Base-by-base conservation (phyloP, 2,329 filamentous ascomycete species). In the Alternaria sp. region DNA sequence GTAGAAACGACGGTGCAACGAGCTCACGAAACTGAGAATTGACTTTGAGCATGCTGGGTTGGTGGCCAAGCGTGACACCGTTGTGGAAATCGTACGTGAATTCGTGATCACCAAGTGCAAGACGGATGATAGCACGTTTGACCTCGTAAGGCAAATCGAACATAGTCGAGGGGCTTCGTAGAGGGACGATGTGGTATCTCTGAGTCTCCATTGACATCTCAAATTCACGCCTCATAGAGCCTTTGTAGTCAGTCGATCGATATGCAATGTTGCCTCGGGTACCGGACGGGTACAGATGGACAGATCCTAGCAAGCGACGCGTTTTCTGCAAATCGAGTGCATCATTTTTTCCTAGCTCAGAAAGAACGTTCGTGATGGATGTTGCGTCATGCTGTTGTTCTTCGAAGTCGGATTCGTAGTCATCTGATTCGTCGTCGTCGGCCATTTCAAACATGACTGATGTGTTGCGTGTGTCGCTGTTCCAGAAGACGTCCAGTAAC, bases 101-200 rank as follows among this genome's bases (percentile, higher is more conserved):
- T 11, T 40, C n/a, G 0, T 6, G 36, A 40, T 40, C 36, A 2
- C 4, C 36, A 1, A 40, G 36, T 17, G 36, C n/a, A 6, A 40
- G 36, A 3, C 9, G 3, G 1, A 3, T 40, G n/a, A 40, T 11
- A 3, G 36, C 2, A 17, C 3, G 4, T 4, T 0, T 2, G 32
- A 36, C 4, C 0, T 4, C 0, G 4, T 8, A 8, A 15, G 30
- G 0, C 4, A 36, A 4, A 5, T n/a, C 7, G 2, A 36, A 36
- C 7, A 36, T 2, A 5, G 13, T 36, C 13, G 1, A 5, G 0
- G 32, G 13, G 15, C 0, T 36, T n/a, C 0, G 1, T 1, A 4
- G 8, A 36, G 15, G 4, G 10, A 10, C 32, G 2, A 36, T 4
- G 0, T 36, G 0, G 15, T n/a, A 36, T 3, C 32, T 0, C 15